Base-by-base conservation (phyloP, 192 early-diverging fungal genomes). In the Backusella circina region DNA sequence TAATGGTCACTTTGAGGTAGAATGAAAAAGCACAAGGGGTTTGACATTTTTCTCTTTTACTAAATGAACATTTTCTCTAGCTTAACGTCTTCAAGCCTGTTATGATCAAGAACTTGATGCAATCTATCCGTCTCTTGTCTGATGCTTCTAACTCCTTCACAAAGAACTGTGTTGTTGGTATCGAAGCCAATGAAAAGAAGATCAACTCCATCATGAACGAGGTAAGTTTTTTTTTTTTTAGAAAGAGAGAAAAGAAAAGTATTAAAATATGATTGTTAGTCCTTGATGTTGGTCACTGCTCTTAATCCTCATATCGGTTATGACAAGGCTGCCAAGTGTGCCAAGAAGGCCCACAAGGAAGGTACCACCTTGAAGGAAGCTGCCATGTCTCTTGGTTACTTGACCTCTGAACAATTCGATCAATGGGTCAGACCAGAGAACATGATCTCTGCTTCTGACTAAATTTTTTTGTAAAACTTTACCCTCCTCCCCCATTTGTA, bases 31-130 rank as follows among this genome's bases (percentile, higher is more conserved):
- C 32, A 5, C 1, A 69, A 67, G 18, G 65, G 16, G 65, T 67
- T 39, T 18, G 3, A 32, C 33, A 2, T 26, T 26, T 66, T 35
- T 28, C 44, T 47, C 5, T 47, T 18, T 47, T 31, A 54, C 37
- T 41, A 37, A 57, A 57, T 47, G 37, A 67, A 6, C 12, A 50
- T 54, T 26, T 64, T 54, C 57, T 57, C 47, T 74, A 92, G 93
- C 88, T 99, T 70, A 99, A 99, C 83, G 98, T 99, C 50, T 99
- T 97, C 91, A 99, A 99, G 89, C 98, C 98, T 71, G 96, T 99
- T 72, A 88, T 99, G 90, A 98, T 99, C 85, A 93, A 94, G 86
- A 99, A 99, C 84, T 89, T 99, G 64, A 89, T 98, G 57, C 97
- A 98, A 72, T 98, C 96, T 41, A 88, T 96, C 69, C 92, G 94